Evolutionary conservation across 805 yeast species (phyloP).

Genomic region (Saturnispora dispora): DNA sequence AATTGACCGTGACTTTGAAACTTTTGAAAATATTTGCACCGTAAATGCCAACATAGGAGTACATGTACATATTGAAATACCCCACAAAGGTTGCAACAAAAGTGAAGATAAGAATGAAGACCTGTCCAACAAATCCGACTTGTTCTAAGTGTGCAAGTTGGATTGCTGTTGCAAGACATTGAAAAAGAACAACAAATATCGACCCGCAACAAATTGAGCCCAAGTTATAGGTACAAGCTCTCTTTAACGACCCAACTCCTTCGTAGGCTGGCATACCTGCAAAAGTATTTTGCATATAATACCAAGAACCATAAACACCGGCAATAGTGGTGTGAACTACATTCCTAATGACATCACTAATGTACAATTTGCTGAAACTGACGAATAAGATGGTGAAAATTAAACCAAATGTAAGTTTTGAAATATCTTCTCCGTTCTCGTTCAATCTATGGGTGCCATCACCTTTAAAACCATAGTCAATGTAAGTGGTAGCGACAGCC

Average conservation of each 20-base stretch:
- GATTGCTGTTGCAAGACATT: slow-evolving; percentile 38
- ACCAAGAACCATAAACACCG: slow-evolving; percentile 92
- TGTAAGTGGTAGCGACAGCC: slow-evolving; percentile 8
- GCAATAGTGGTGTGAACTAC: slow-evolving; percentile 74
- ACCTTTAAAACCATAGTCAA: slow-evolving; percentile 13
- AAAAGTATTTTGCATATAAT: slow-evolving; percentile 46
- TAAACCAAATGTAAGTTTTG: slow-evolving; percentile 36
- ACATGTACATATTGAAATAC: slow-evolving; percentile 72
- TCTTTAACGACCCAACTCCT: slow-evolving; percentile 63
- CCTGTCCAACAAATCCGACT: slow-evolving; percentile 9
- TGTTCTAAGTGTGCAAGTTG: neutral
- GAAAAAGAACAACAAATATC: slow-evolving; percentile 66
- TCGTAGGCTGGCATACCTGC: slow-evolving; percentile 68
- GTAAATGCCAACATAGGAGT: slow-evolving; percentile 79
- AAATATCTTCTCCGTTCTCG: slow-evolving; percentile 12
- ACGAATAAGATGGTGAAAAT: slow-evolving; percentile 47
- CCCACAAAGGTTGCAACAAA: slow-evolving; percentile 9
- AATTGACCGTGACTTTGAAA: slow-evolving; percentile 67
- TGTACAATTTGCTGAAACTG: slow-evolving; percentile 68
- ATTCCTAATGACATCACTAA: slow-evolving; percentile 74
- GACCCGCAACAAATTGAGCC: slow-evolving; percentile 84
- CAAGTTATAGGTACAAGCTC: slow-evolving; percentile 77
- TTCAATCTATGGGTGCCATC: slow-evolving; percentile 11
- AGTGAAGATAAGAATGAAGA: neutral
- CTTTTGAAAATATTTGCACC: slow-evolving; percentile 67